These are phyloP conservation scores for Durusdinium trenchii DNA, from an alignment of 73 alveolate species.

Conservation along the genomic window DNA sequence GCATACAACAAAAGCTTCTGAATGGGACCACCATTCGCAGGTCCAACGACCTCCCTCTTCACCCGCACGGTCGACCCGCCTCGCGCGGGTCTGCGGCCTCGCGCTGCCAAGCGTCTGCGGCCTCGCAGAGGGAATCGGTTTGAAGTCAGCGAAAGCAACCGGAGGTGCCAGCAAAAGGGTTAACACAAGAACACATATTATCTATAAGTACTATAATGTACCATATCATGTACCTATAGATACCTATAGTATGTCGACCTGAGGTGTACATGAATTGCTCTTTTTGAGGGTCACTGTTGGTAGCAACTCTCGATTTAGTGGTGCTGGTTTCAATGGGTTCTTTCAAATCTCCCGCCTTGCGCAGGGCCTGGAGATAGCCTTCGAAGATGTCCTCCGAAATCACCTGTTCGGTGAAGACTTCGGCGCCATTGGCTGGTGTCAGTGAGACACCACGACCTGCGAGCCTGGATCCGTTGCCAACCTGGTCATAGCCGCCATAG, in stretches of 20 bases:
- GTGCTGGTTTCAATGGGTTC: too few species aligned
- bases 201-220: not conserved
- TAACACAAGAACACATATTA: not conserved
- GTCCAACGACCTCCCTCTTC: not conserved
- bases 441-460: not conserved
- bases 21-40: too few species aligned
- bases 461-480: too few species aligned
- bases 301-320: too few species aligned
- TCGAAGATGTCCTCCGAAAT: constrained; percentile 7
- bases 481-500: too few species aligned
- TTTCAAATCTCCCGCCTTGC: constrained; percentile 17
- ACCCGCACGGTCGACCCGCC: not conserved
- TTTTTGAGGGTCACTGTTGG: too few species aligned
- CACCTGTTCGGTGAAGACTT: not conserved
- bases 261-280: too few species aligned
- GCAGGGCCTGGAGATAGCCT: constrained; percentile 27
- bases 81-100: not conserved
- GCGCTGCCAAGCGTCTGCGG: constrained; percentile 11
- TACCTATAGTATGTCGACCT: too few species aligned
- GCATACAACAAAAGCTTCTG: too few species aligned
- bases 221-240: not conserved
- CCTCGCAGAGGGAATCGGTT: too few species aligned
- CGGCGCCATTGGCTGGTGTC: not conserved
- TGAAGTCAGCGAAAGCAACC: not conserved
- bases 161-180: not conserved